phyloP scores from a whole-genome alignment of 2,329 filamentous ascomycete species.

The Penicillium sp. region DNA sequence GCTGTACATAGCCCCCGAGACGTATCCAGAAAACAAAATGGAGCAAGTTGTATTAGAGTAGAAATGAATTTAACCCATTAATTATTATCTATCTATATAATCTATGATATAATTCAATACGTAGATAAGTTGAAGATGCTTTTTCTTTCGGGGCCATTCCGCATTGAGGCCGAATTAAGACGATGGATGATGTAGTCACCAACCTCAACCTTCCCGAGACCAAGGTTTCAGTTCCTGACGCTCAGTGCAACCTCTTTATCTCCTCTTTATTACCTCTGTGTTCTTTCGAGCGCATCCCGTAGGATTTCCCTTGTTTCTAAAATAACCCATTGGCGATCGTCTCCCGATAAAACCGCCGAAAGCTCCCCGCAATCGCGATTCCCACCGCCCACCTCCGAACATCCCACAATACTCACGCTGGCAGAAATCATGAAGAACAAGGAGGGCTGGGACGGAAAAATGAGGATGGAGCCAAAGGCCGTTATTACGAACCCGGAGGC shows the following conservation, averaged over 20 bases:
- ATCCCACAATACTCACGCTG: constrained; percentile 7
- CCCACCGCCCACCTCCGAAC: constrained; percentile 16
- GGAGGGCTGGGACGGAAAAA: constrained; percentile 48
- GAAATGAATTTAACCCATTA: not conserved
- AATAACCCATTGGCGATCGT: not conserved
- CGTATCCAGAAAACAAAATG: constrained; percentile 23
- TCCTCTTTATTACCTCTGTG: not conserved
- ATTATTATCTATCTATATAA: not conserved
- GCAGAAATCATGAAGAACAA: constrained; percentile 38
- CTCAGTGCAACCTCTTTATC: not conserved
- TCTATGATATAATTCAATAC: not conserved
- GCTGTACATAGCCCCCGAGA: constrained; percentile 31
- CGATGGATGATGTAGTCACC: constrained; percentile 14
- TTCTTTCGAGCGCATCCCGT: not conserved
- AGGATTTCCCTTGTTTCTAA: not conserved
- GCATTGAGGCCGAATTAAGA: constrained; percentile 16
- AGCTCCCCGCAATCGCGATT: constrained; percentile 25
- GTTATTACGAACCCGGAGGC: constrained; percentile 75
- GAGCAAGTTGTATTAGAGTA: constrained; percentile 7
- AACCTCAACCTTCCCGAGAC: constrained; percentile 1
- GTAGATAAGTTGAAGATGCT: not conserved
- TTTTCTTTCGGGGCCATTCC: constrained; percentile 4
- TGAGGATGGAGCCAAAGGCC: constrained; percentile 63
- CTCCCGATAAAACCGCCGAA: constrained; percentile 4
- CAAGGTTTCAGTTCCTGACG: constrained; percentile 3